Evolutionary conservation across 176 grass and related monocot species (phyloP).

Genomic region (Puccinellia tenuiflora): DNA sequence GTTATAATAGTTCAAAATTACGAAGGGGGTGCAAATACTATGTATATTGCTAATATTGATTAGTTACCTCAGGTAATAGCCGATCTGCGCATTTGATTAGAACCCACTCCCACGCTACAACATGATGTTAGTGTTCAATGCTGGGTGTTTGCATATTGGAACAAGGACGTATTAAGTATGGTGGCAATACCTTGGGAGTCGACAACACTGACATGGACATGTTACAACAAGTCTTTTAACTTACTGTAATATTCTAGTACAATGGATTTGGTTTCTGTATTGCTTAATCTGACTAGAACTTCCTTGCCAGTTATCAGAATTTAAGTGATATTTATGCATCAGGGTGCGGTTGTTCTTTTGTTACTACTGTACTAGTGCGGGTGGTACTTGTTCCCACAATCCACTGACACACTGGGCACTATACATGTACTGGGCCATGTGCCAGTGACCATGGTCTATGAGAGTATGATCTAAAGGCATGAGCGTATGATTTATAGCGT

Average conservation of each 20-base stretch:
- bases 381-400: neutral
- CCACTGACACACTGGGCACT: neutral
- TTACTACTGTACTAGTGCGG: neutral
- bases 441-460: neutral
- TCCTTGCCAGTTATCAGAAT: neutral
- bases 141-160: neutral
- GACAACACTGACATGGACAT: neutral
- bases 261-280: neutral
- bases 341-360: neutral
- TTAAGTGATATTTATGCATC: neutral
- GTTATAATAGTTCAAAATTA: neutral
- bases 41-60: neutral
- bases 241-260: neutral
- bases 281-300: neutral
- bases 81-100: neutral
- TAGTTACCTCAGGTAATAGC: neutral
- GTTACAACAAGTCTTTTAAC: neutral
- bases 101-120: neutral
- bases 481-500: neutral
- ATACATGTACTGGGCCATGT: neutral
- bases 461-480: neutral
- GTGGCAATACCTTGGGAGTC: neutral
- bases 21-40: neutral
- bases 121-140: neutral
- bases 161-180: neutral